These are phyloP conservation scores for Ajuga chamaepitys DNA, from an alignment of 257 asterid genomes.

Conservation along the genomic window DNA sequence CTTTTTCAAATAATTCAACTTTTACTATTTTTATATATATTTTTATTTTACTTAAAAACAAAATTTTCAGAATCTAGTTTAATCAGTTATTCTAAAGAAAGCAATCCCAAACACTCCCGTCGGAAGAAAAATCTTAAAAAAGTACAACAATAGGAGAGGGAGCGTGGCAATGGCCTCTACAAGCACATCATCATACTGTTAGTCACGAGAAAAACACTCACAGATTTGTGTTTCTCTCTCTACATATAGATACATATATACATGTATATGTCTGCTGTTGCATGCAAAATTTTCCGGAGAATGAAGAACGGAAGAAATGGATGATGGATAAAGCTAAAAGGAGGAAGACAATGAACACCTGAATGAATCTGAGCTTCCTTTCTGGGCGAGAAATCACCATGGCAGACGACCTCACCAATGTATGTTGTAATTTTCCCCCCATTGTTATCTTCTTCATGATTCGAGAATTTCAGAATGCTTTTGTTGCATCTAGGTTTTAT, in stretches of 20 bases:
- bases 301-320: neutral
- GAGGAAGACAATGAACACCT: constrained; percentile 31
- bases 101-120: no score
- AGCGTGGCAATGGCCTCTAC: constrained; percentile 34
- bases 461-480: neutral
- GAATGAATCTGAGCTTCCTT: constrained; percentile 39
- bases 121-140: constrained; percentile 13
- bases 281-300: constrained; percentile 9
- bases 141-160: constrained; percentile 3
- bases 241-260: neutral
- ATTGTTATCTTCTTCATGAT: neutral
- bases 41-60: no score
- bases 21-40: no score
- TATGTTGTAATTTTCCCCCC: neutral
- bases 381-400: constrained; percentile 27
- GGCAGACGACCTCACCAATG: constrained; percentile 68
- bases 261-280: constrained; percentile 14
- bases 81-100: no score
- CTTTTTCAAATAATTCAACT: no score
- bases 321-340: constrained; percentile 36
- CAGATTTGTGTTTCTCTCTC: constrained; percentile 19
- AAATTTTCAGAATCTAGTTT: no score
- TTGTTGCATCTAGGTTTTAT: neutral
- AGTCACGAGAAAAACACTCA: constrained; percentile 45
- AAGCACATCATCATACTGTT: constrained; percentile 15